These are phyloP conservation scores for Pelargonium australe DNA, from an alignment of 441 rosid species.

Conservation along the genomic window DNA sequence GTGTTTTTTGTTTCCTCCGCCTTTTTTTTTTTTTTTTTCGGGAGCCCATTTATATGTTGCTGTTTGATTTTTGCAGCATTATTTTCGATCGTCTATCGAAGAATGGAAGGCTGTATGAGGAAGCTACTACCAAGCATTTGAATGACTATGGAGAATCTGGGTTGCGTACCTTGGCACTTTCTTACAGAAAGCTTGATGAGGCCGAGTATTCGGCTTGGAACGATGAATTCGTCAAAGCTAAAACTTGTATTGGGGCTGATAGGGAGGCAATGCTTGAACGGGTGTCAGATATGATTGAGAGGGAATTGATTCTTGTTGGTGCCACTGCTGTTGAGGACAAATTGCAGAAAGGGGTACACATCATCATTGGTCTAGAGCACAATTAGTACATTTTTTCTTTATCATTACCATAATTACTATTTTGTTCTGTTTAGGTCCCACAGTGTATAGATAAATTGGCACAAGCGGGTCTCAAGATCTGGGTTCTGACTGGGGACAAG, in stretches of 20 bases:
- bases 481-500: constrained; percentile 77
- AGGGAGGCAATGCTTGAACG: constrained; percentile 51
- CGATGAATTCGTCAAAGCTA: constrained; percentile 44
- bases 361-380: constrained; percentile 15
- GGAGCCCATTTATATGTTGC: not conserved
- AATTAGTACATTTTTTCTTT: constrained; percentile 10
- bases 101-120: constrained; percentile 38
- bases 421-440: constrained; percentile 41
- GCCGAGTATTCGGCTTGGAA: constrained; percentile 43
- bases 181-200: constrained; percentile 55
- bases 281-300: constrained; percentile 46
- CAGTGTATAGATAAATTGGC: constrained; percentile 79
- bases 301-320: constrained; percentile 57
- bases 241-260: constrained; percentile 41
- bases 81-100: constrained; percentile 59
- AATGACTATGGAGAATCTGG: constrained; percentile 73
- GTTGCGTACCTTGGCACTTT: constrained; percentile 56
- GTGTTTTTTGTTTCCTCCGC: no score
- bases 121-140: constrained; percentile 48
- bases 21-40: not conserved
- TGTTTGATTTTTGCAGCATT: constrained; percentile 33
- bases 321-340: constrained; percentile 81
- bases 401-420: constrained; percentile 2
- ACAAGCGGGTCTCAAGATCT: constrained; percentile 76
- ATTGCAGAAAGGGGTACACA: constrained; percentile 62